A percentile compares a stretch with the other conserved stretches of the same genome.
phyloP scores from a whole-genome alignment of 2,329 filamentous ascomycete genomes.

The Rhytidhysteron rufulum region DNA sequence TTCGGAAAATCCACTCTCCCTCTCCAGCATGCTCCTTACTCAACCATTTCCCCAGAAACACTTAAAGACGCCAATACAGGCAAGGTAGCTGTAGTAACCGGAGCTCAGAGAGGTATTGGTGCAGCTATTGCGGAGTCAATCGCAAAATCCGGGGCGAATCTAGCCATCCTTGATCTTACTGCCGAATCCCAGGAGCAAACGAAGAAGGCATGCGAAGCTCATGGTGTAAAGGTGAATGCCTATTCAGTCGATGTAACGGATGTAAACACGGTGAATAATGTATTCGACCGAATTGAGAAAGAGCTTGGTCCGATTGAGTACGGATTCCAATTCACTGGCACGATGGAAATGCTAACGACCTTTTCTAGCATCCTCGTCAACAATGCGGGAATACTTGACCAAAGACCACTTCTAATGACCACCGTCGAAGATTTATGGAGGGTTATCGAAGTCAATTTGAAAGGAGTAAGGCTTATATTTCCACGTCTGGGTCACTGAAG shows the following conservation, averaged over 20 bases:
- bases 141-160: slow-evolving; percentile 20
- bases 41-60: slow-evolving; percentile 8
- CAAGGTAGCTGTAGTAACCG: slow-evolving; percentile 25
- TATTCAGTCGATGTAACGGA: slow-evolving; percentile 23
- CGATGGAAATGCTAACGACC: background rate
- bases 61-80: slow-evolving; percentile 16
- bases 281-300: slow-evolving; percentile 15
- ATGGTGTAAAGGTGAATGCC: slow-evolving; percentile 16
- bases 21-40: slow-evolving; percentile 10
- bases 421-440: slow-evolving; percentile 23
- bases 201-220: slow-evolving; percentile 17
- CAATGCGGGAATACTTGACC: slow-evolving; percentile 24
- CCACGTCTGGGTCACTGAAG: background rate
- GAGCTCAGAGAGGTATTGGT: slow-evolving; percentile 25
- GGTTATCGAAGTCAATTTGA: slow-evolving; percentile 30
- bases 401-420: slow-evolving; percentile 24
- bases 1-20: slow-evolving; percentile 12
- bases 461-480: slow-evolving; percentile 13
- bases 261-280: slow-evolving; percentile 8
- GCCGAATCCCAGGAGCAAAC: slow-evolving; percentile 15
- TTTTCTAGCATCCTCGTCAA: slow-evolving; percentile 19
- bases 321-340: background rate
- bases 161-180: slow-evolving; percentile 24
- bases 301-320: slow-evolving; percentile 20
- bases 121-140: slow-evolving; percentile 24